Evolutionary conservation across 1,139 yeast genomes (phyloP), one percentile per base, ranked within the genome.

Genomic region (Magnusiomyces tetraspermus): DNA sequence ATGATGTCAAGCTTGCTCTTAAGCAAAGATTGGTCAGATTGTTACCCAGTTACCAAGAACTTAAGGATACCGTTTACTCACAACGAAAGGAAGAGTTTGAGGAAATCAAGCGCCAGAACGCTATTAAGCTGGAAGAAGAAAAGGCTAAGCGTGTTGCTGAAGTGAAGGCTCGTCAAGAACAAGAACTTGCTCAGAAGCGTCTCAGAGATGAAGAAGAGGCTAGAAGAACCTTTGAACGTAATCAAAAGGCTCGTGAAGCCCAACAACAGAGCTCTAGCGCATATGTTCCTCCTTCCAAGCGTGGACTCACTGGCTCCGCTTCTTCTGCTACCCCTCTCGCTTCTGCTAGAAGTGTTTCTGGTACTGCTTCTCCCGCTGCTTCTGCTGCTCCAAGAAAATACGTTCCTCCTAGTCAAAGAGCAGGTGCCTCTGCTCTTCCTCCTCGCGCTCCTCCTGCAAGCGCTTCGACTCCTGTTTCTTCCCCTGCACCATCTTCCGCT

Each of bases 11-110:
- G 46, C 62, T 83, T 53, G 76, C 74, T 41, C 76, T 86, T 62
- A 85, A 83, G 70, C 74, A 78, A 55, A 84, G 97, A 69, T 76
- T 90, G 62, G 67, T 72, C 54, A 78, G 84, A 60, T 77, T 87
- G 61, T 76, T 82, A 57, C 82, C 84, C 37, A 90, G 79, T 59
- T 90, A 77, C 69, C 65, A 71, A 55, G 57, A 62, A 10, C 82
- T 80, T 75, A 78, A 76, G 61, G 64, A 69, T 47, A 68, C 70
- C 41, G 71, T 85, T 47, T 59, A 61, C 31, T 59, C 57, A 22
- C 60, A 62, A 55, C 64, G 69, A 45, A 59, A 59, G 36, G 74
- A 73, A 30, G 75, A 74, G 62, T 72, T 83, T 57, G 79, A 74
- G 45, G 74, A 74, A 57, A 68, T 72, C 65, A 76, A 76, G 63